Conservation (phyloP, 2,329 filamentous ascomycete genomes). For the Talaromyces sp. region DNA sequence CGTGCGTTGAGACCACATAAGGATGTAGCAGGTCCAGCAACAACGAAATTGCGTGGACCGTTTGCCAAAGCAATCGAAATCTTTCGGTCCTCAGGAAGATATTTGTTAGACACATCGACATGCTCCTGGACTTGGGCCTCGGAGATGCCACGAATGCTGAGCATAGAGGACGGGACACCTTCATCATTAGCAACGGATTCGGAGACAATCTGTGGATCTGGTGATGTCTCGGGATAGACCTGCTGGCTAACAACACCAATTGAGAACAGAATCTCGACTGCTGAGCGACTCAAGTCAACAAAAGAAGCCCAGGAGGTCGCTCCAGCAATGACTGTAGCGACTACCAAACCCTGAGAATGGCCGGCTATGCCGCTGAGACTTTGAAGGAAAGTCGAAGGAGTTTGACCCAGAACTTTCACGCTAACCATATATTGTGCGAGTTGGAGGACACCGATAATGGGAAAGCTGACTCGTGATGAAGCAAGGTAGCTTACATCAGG, state of each 20-base stretch:
- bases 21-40: slow-evolving; percentile 91
- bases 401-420: slow-evolving; percentile 82
- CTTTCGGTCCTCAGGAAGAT: slow-evolving; percentile 71
- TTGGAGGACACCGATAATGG: slow-evolving; percentile 91
- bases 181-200: not conserved
- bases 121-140: not conserved
- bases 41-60: slow-evolving; percentile 92
- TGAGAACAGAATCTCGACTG: not conserved
- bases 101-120: not conserved
- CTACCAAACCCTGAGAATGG: slow-evolving; percentile 1
- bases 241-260: not conserved
- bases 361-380: not conserved
- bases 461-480: slow-evolving; percentile 90
- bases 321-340: not conserved
- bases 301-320: not conserved
- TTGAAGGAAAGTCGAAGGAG: slow-evolving; percentile 74
- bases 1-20: slow-evolving; percentile 96
- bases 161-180: not conserved
- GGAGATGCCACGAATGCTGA: slow-evolving; percentile 4
- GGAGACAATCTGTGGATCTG: not conserved
- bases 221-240: not conserved
- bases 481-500: slow-evolving; percentile 92
- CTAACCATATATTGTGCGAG: slow-evolving; percentile 92
- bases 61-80: slow-evolving; percentile 95
- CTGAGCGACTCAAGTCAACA: not conserved